Conservation (phyloP, 2,329 filamentous ascomycete species). For the Fusarium virguliforme region DNA sequence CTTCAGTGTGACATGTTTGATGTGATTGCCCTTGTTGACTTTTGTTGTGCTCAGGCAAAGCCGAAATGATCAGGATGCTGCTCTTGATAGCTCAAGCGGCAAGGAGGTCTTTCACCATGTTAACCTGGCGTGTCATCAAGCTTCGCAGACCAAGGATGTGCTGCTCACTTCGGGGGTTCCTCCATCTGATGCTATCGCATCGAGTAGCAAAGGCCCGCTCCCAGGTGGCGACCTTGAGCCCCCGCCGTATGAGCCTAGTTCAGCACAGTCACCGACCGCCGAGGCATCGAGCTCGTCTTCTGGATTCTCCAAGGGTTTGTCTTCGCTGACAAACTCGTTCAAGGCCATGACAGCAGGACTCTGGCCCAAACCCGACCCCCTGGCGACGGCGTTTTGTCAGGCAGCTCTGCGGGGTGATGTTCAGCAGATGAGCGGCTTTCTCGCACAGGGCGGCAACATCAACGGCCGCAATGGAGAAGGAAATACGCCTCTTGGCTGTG, state of each 20-base stretch:
- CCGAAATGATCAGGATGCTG: slow-evolving; percentile 48
- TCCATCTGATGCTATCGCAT: slow-evolving; percentile 23
- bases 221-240: slow-evolving; percentile 35
- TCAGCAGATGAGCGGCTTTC: slow-evolving; percentile 54
- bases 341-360: slow-evolving; percentile 56
- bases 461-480: slow-evolving; percentile 58
- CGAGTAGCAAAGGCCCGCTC: slow-evolving; percentile 38
- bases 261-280: slow-evolving; percentile 19
- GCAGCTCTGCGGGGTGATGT: slow-evolving; percentile 55
- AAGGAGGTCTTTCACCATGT: slow-evolving; percentile 44
- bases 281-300: slow-evolving; percentile 28
- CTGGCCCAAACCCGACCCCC: slow-evolving; percentile 56
- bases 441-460: slow-evolving; percentile 57
- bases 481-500: slow-evolving; percentile 56
- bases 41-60: slow-evolving; percentile 23
- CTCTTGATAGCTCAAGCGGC: slow-evolving; percentile 38
- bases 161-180: slow-evolving; percentile 22
- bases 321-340: slow-evolving; percentile 55
- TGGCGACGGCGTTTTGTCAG: slow-evolving; percentile 58
- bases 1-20: background rate
- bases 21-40: background rate
- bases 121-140: slow-evolving; percentile 36
- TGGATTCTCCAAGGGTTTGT: slow-evolving; percentile 45
- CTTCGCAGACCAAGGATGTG: slow-evolving; percentile 40
- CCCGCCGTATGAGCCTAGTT: slow-evolving; percentile 49